A percentile compares a stretch with the other conserved stretches of the same genome.
phyloP scores from a whole-genome alignment of 331 rosid species.

The Spiraea crenata region DNA sequence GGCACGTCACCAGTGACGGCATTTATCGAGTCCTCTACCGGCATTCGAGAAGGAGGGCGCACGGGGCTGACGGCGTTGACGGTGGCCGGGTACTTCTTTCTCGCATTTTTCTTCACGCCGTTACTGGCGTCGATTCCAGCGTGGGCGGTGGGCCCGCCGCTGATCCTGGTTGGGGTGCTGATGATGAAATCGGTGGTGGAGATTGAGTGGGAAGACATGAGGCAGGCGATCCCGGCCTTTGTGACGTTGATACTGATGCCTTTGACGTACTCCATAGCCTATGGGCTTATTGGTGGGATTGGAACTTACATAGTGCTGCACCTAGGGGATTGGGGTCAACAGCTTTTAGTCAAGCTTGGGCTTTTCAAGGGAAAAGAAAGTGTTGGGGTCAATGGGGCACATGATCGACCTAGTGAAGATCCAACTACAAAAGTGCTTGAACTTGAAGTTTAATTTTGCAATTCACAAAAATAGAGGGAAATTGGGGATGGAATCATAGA shows the following conservation, averaged over 20 bases:
- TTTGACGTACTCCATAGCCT: slow-evolving; percentile 82
- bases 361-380: slow-evolving; percentile 3
- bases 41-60: slow-evolving; percentile 86
- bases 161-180: slow-evolving; percentile 88
- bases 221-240: slow-evolving; percentile 90
- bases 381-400: slow-evolving; percentile 41
- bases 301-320: slow-evolving; percentile 65
- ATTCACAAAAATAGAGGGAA: not conserved
- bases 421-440: slow-evolving; percentile 33
- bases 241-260: slow-evolving; percentile 82
- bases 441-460: slow-evolving; percentile 14
- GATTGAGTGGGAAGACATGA: slow-evolving; percentile 88
- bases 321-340: slow-evolving; percentile 61
- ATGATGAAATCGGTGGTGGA: slow-evolving; percentile 96
- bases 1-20: slow-evolving; percentile 96
- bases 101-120: slow-evolving; percentile 89
- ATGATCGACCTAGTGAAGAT: slow-evolving; percentile 11
- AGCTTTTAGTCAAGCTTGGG: slow-evolving; percentile 31
- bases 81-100: slow-evolving; percentile 60
- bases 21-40: slow-evolving; percentile 85
- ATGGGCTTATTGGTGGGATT: slow-evolving; percentile 87
- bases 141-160: slow-evolving; percentile 99
- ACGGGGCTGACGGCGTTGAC: slow-evolving; percentile 89
- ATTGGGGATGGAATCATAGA: not conserved
- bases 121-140: slow-evolving; percentile 91